These are phyloP conservation scores for Gossypium ekmanianum DNA, from an alignment of 345 rosid genomes.

Conservation along the genomic window DNA sequence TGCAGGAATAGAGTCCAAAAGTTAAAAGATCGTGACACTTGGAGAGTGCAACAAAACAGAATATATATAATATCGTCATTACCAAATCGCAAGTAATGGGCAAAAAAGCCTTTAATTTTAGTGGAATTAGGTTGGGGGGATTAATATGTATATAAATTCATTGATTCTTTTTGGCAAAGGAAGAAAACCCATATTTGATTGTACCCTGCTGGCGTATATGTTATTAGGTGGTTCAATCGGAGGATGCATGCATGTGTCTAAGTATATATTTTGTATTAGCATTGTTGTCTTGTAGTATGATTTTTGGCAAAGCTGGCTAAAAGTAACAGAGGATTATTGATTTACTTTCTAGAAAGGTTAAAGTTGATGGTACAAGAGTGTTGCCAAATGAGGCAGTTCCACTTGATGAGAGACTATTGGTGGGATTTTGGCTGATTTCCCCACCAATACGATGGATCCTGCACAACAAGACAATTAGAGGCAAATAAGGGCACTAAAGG, in stretches of 20 bases:
- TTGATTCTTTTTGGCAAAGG: not conserved
- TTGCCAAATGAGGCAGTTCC: too few species aligned
- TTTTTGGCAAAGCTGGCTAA: not conserved
- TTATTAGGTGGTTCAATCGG: not conserved
- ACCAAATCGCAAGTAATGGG: not conserved
- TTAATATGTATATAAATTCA: not conserved
- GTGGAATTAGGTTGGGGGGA: not conserved
- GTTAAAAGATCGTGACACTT: not conserved
- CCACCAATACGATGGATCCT: too few species aligned
- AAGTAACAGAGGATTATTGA: not conserved
- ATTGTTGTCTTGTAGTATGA: constrained; percentile 6
- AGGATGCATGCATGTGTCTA: not conserved
- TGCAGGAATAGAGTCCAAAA: not conserved
- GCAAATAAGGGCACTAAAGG: too few species aligned
- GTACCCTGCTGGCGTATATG: constrained; percentile 1
- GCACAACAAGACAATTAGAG: too few species aligned
- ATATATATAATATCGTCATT: not conserved
- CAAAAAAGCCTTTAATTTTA: not conserved
- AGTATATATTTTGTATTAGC: not conserved
- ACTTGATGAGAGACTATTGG: too few species aligned
- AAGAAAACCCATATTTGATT: not conserved
- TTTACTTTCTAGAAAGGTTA: too few species aligned
- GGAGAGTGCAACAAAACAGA: not conserved
- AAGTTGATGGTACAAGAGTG: too few species aligned
- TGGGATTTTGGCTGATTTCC: too few species aligned